phyloP scores from a whole-genome alignment of 225 moss, liverwort and hornwort species.

The Marchantia polymorpha region DNA sequence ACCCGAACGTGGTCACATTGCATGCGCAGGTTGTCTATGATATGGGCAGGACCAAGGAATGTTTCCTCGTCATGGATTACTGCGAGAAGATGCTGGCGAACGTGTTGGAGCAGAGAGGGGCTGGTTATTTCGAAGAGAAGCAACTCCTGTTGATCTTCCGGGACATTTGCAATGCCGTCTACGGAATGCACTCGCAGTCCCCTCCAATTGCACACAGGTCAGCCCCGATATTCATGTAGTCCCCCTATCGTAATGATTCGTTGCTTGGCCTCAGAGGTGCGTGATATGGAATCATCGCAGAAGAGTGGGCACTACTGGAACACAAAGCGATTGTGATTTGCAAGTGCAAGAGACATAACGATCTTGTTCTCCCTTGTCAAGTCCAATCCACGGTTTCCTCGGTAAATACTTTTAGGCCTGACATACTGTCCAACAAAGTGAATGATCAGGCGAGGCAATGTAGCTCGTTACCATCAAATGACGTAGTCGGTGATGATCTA shows the following conservation, averaged over 20 bases:
- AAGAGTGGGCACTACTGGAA: background rate
- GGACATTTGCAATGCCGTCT: conserved; percentile 88
- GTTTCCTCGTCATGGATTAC: conserved; percentile 90
- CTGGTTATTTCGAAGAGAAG: conserved; percentile 89
- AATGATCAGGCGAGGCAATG: background rate
- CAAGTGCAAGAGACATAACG: background rate
- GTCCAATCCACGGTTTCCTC: background rate
- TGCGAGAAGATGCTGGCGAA: conserved; percentile 92
- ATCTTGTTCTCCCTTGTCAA: background rate
- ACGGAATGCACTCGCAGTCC: conserved; percentile 93
- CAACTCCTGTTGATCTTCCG: conserved; percentile 78
- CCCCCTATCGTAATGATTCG: background rate
- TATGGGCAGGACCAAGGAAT: conserved; percentile 90
- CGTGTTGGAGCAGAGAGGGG: conserved; percentile 86
- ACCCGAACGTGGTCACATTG: conserved; percentile 84
- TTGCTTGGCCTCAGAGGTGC: background rate
- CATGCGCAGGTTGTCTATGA: conserved; percentile 93
- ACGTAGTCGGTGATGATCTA: background rate
- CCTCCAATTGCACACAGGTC: conserved; percentile 96
- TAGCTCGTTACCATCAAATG: background rate
- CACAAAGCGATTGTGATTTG: background rate
- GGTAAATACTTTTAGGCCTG: background rate
- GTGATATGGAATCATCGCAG: background rate
- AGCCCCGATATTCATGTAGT: background rate
- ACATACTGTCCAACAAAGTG: background rate